Evolutionary conservation across 2,329 filamentous ascomycete genomes (phyloP).

Genomic region (Penicillium sp.): DNA sequence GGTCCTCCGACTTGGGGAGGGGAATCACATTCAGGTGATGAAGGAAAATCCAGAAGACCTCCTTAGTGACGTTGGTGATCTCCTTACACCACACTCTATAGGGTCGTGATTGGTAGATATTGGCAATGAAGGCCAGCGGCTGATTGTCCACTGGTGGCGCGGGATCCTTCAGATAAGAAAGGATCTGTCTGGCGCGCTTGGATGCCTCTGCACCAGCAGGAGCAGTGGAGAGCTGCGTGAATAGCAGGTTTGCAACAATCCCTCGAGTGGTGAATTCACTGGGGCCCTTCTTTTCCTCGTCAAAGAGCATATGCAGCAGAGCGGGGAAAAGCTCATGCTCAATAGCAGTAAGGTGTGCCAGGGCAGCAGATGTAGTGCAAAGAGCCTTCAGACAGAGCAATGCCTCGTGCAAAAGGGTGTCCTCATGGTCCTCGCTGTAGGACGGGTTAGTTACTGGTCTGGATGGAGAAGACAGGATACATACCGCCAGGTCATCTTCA

Average conservation of each 20-base stretch:
- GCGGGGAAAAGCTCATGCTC: constrained; percentile 81
- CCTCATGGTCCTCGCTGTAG: constrained; percentile 86
- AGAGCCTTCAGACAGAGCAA: constrained; percentile 91
- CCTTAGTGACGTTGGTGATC: constrained; percentile 86
- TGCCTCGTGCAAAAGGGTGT: constrained; percentile 85
- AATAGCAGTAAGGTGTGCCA: constrained; percentile 76
- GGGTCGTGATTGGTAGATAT: constrained; percentile 81
- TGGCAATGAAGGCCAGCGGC: constrained; percentile 79
- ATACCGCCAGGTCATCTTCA: constrained; percentile 93
- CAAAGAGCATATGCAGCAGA: constrained; percentile 83
- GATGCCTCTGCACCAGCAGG: constrained; percentile 59
- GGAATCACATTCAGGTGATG: constrained; percentile 88
- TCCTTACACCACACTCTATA: constrained; percentile 96
- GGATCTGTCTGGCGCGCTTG: constrained; percentile 65
- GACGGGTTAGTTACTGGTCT: constrained; percentile 22
- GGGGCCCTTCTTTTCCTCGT: constrained; percentile 96
- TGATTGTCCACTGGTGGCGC: constrained; percentile 70
- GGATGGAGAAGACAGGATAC: constrained; percentile 24
- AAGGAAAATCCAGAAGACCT: constrained; percentile 99
- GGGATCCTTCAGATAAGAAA: constrained; percentile 77
- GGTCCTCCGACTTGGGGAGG: constrained; percentile 32
- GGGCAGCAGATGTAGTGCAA: constrained; percentile 82
- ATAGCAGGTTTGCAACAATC: constrained; percentile 83
- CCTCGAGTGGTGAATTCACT: constrained; percentile 93
- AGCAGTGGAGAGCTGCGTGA: constrained; percentile 77